Evolutionary conservation across 2,329 filamentous ascomycete species (phyloP), one percentile per base, ranked within the genome.

Genomic region (Metarhizium humberi): DNA sequence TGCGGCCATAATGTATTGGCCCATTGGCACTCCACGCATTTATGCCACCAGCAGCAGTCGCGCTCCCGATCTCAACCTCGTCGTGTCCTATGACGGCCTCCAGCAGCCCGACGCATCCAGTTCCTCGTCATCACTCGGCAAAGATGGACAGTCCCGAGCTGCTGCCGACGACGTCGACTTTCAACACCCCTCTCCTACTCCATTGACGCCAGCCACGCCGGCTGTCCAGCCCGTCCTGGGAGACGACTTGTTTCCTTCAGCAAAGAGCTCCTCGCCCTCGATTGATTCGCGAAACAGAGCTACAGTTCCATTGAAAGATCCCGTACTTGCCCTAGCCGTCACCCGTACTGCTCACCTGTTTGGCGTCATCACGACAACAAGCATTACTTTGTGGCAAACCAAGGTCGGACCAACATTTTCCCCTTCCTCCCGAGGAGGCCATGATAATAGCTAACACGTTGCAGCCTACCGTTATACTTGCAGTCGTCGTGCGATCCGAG

Each of bases 351-450:
- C 92, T 45, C 87, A 92, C 64, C 74, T 84, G 58, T 96, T 99
- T 72, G 89, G 89, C 52, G 90, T 90, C 50, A 90, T 96, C 66
- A 96, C 92, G 1, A 75, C 81, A 5, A 88, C 88, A 2, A 88
- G 88, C 13, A 83, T 99, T 69, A 90, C 88, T n/a, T 80, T 99
- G 61, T 99, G 94, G 94, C 94, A 99, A 74, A 92, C 90, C 55
- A 92, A 92, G 80, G 90, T 91, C n/a, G n/a, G 42, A 29, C 45
- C n/a, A 6, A n/a, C n/a, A 14, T 48, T 3, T 34, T 13, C 13
- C 4, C 30, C 42, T 20, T 20, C 2, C 4, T 32, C 45, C 7
- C 13, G 2, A 3, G 25, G 6, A 45, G 40, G 48, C 30, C 10
- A n/a, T 13, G 16, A 13, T n/a, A 4, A 29, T 13, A 14, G 42